Conservation (phyloP, 2,329 filamentous ascomycete species). For the Neocucurbitaria cava region DNA sequence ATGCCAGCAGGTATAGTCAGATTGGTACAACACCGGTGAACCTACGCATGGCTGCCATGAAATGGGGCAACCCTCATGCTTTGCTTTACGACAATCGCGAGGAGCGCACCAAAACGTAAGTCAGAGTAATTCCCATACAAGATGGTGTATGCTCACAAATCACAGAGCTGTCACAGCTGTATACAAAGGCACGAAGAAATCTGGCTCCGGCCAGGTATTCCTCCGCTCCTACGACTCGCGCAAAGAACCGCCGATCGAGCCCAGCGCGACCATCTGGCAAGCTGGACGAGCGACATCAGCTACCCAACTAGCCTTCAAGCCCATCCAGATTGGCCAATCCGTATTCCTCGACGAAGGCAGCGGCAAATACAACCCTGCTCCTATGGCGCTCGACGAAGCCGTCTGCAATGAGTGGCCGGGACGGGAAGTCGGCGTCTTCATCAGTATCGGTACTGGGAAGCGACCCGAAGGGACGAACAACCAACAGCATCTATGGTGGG, state of each 20-base stretch:
- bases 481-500: conserved; percentile 82
- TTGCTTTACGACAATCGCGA: conserved; percentile 87
- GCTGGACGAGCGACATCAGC: conserved; percentile 93
- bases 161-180: conserved; percentile 85
- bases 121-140: conserved; percentile 16
- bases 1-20: conserved; percentile 83
- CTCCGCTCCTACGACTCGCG: conserved; percentile 95
- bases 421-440: conserved; percentile 86
- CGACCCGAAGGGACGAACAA: conserved; percentile 75
- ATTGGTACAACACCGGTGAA: conserved; percentile 69
- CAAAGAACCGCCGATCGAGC: conserved; percentile 87
- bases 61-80: conserved; percentile 83
- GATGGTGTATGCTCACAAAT: conserved; percentile 16
- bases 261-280: conserved; percentile 96
- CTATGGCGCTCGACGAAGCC: conserved; percentile 86
- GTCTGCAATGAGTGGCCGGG: conserved; percentile 94
- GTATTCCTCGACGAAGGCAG: conserved; percentile 92
- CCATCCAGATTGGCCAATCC: conserved; percentile 90
- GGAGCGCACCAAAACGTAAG: conserved; percentile 87
- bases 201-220: conserved; percentile 69
- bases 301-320: conserved; percentile 92
- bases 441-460: conserved; percentile 94
- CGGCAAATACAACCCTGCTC: conserved; percentile 90
- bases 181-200: conserved; percentile 80
- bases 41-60: conserved; percentile 56